Evolutionary conservation across 257 asterid genomes (phyloP).

Genomic region (Striga asiatica): DNA sequence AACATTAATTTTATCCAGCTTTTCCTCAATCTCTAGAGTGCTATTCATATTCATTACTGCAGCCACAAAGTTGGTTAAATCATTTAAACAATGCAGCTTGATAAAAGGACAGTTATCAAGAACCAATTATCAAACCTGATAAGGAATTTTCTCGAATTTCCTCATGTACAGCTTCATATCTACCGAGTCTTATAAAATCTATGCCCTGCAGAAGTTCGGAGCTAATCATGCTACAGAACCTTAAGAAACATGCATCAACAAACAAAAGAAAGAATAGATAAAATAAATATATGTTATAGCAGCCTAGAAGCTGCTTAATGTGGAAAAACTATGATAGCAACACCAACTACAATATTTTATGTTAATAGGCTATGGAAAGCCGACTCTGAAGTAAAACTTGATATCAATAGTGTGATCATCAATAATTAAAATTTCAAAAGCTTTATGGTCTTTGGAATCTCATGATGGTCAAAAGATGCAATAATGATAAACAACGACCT

Average conservation of each 20-base stretch:
- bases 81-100: slow-evolving; percentile 12
- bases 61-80: slow-evolving; percentile 16
- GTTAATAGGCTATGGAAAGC: background rate
- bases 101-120: slow-evolving; percentile 7
- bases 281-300: background rate
- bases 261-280: background rate
- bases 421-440: slow-evolving; percentile 11
- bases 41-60: slow-evolving; percentile 50
- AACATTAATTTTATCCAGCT: slow-evolving; percentile 59
- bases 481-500: slow-evolving; percentile 41
- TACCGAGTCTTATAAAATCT: slow-evolving; percentile 86
- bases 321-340: background rate
- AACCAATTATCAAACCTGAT: slow-evolving; percentile 41
- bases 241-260: slow-evolving; percentile 2
- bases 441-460: slow-evolving; percentile 6
- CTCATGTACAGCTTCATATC: slow-evolving; percentile 76
- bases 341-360: background rate
- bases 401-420: background rate
- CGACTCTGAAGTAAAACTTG: slow-evolving; percentile 10
- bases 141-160: slow-evolving; percentile 69
- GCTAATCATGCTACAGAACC: slow-evolving; percentile 15
- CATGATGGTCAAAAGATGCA: slow-evolving; percentile 4
- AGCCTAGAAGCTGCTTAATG: background rate
- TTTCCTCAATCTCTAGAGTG: slow-evolving; percentile 50
- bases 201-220: slow-evolving; percentile 46